These are phyloP conservation scores for Oxyria digyna DNA, from an alignment of 148 eudicot species.

Conservation along the genomic window DNA sequence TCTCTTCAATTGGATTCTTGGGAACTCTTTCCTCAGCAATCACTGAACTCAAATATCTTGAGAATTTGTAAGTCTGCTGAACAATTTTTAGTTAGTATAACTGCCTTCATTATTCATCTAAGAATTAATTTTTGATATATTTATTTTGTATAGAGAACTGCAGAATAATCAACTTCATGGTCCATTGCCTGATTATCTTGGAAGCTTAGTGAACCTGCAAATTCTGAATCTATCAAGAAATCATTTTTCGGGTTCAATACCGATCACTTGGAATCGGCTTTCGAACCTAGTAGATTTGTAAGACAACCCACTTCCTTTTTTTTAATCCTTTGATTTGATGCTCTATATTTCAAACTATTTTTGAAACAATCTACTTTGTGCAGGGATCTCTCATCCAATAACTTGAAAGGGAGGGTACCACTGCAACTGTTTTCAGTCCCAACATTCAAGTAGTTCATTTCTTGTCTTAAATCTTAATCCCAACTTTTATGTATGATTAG, in stretches of 20 bases:
- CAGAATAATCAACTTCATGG: conserved; percentile 45
- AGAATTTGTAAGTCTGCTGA: conserved; percentile 30
- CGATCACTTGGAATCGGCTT: conserved; percentile 63
- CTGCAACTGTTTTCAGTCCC: conserved; percentile 41
- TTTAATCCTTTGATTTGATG: neutral
- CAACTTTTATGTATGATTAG: neutral
- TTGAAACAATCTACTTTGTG: conserved; percentile 6
- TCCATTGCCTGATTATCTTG: conserved; percentile 38
- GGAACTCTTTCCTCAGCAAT: conserved; percentile 50
- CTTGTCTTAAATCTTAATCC: no score
- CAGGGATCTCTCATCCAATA: conserved; percentile 84
- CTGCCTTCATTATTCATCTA: neutral
- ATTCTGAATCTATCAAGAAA: conserved; percentile 66
- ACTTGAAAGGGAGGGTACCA: conserved; percentile 56
- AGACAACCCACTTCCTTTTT: conserved; percentile 8
- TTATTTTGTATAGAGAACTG: conserved; percentile 34
- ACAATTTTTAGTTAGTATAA: neutral
- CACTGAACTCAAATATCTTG: conserved; percentile 37
- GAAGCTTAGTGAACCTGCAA: conserved; percentile 35
- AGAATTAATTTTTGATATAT: neutral
- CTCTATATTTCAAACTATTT: neutral
- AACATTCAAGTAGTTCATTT: conserved; percentile 49
- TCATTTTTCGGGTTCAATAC: conserved; percentile 59
- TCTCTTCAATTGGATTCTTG: conserved; percentile 45
- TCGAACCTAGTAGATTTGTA: conserved; percentile 70